Percentiles rank a stretch among this genome's conserved stretches.
These are phyloP conservation scores for Botrytis byssoidea DNA, from an alignment of 2,329 filamentous ascomycete species.

Conservation along the genomic window DNA sequence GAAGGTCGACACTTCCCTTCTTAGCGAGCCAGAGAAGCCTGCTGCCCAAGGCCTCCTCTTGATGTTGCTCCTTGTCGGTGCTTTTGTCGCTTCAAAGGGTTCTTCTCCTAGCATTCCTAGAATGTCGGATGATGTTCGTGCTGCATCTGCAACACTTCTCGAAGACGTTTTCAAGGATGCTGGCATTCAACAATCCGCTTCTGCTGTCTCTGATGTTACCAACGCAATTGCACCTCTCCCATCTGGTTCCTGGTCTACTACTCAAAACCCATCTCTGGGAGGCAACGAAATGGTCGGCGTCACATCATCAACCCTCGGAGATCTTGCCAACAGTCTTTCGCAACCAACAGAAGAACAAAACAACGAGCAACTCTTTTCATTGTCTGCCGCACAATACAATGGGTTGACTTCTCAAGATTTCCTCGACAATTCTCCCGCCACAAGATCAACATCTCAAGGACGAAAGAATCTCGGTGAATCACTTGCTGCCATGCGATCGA, in stretches of 20 bases:
- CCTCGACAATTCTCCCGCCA: conserved; percentile 52
- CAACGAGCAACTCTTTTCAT: conserved; percentile 81
- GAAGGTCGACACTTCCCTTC: conserved; percentile 50
- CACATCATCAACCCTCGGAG: conserved; percentile 60
- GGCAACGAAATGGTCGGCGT: conserved; percentile 48
- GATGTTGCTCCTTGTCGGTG: conserved; percentile 95
- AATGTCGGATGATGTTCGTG: conserved; percentile 77
- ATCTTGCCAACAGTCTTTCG: conserved; percentile 66
- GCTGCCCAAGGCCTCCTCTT: conserved; percentile 80
- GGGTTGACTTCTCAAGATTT: conserved; percentile 76
- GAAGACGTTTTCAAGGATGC: conserved; percentile 81
- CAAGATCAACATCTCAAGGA: conserved; percentile 56
- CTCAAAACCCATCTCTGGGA: conserved; percentile 43
- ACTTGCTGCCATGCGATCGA: conserved; percentile 72
- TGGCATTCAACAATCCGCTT: conserved; percentile 52
- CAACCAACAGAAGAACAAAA: conserved; percentile 81
- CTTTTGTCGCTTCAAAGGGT: conserved; percentile 88
- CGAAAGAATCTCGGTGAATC: conserved; percentile 78
- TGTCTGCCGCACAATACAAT: conserved; percentile 86
- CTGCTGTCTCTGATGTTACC: conserved; percentile 20
- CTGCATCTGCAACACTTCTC: conserved; percentile 72
- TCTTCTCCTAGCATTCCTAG: conserved; percentile 70
- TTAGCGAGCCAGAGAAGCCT: conserved; percentile 57
- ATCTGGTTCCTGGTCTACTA: conserved; percentile 50
- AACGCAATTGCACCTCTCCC: conserved; percentile 50